These are phyloP conservation scores for Ganoderma lingzhi DNA, from an alignment of 1,284 basidiomycete species.

Conservation along the genomic window DNA sequence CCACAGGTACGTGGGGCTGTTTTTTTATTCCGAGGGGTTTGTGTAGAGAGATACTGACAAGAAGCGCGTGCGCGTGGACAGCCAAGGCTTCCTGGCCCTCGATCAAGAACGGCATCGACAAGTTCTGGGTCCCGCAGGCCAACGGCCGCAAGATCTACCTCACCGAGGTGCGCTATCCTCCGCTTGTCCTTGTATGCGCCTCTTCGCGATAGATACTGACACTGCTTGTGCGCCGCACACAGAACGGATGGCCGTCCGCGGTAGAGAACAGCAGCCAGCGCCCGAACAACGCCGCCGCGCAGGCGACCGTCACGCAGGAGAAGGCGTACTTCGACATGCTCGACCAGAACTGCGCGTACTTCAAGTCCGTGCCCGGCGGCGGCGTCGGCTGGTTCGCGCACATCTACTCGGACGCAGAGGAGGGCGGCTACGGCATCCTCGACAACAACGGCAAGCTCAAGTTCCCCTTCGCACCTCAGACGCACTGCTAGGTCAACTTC, in stretches of 20 bases:
- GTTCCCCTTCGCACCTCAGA: conserved; percentile 57
- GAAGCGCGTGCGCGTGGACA: conserved; percentile 42
- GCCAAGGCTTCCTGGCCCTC: conserved; percentile 64
- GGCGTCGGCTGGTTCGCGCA: conserved; percentile 85
- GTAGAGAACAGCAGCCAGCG: conserved; percentile 62
- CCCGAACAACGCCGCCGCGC: conserved; percentile 60
- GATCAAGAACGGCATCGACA: conserved; percentile 63
- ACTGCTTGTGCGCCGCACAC: neutral
- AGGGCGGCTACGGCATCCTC: conserved; percentile 75
- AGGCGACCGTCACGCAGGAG: conserved; percentile 66
- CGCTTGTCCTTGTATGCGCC: neutral
- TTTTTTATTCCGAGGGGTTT: neutral
- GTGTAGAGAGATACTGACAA: conserved; percentile 1
- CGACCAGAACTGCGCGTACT: conserved; percentile 64
- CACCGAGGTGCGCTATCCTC: conserved; percentile 56
- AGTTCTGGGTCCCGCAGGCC: conserved; percentile 62
- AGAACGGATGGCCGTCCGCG: conserved; percentile 81
- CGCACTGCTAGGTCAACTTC: conserved; percentile 38
- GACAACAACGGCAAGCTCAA: conserved; percentile 54
- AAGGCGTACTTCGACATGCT: conserved; percentile 70
- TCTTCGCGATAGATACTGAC: neutral
- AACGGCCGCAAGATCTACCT: conserved; percentile 77
- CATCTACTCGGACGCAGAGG: conserved; percentile 72
- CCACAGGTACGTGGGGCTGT: conserved; percentile 53
- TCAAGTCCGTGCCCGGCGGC: conserved; percentile 65